Conservation (phyloP, 495 filamentous ascomycete genomes). For the Aspergillus heteromorphus region DNA sequence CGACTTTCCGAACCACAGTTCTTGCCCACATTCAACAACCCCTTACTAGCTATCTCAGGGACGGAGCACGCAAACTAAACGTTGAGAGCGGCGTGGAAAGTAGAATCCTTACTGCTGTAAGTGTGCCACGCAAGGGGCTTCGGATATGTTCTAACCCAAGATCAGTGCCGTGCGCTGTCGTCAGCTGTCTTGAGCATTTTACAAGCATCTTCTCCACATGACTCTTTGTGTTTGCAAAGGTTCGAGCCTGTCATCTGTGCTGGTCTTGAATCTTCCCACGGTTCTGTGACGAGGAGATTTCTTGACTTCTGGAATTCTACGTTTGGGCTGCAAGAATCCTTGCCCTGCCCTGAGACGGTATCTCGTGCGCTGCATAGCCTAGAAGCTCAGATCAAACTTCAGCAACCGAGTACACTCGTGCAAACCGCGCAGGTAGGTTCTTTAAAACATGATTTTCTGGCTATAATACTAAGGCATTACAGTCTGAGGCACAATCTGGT, state of each 20-base stretch:
- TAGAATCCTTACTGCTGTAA: constrained; percentile 35
- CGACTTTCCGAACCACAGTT: constrained; percentile 25
- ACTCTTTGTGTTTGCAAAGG: constrained; percentile 36
- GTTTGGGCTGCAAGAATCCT: constrained; percentile 41
- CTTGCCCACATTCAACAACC: constrained; percentile 29
- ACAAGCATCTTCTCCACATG: constrained; percentile 27
- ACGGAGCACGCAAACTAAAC: constrained; percentile 25
- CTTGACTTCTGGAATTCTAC: constrained; percentile 56
- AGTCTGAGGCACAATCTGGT: not conserved
- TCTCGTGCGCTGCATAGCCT: constrained; percentile 43
- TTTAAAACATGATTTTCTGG: not conserved
- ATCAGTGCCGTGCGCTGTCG: constrained; percentile 32
- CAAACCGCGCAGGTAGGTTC: constrained; percentile 3
- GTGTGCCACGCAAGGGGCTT: constrained; percentile 11
- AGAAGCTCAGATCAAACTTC: constrained; percentile 41
- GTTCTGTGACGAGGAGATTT: constrained; percentile 45
- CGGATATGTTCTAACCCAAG: constrained; percentile 15
- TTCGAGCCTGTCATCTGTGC: constrained; percentile 51
- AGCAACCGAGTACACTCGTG: constrained; percentile 25
- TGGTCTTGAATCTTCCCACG: constrained; percentile 52
- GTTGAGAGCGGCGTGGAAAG: constrained; percentile 28
- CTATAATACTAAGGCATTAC: not conserved
- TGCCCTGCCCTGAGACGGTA: constrained; percentile 46
- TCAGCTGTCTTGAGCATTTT: constrained; percentile 32
- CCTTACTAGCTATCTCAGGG: constrained; percentile 30